Conservation (phyloP, 352 stramenopile genomes). For the Globisporangium middletonii region DNA sequence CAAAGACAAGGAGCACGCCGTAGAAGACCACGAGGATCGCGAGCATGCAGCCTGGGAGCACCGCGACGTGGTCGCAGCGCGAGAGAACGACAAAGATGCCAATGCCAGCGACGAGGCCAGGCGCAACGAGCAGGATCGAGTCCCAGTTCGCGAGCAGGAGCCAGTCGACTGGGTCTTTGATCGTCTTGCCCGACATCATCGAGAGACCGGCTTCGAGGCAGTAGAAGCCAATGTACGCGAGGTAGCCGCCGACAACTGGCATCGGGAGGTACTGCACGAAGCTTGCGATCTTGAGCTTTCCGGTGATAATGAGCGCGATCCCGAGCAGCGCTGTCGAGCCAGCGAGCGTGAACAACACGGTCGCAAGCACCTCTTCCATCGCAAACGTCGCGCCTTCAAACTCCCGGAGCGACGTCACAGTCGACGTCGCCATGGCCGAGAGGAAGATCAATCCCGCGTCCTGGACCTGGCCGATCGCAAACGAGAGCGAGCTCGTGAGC, state of each 20-base stretch:
- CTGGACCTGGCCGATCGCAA: slow-evolving; percentile 98
- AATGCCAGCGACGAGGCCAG: slow-evolving; percentile 79
- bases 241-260: slow-evolving; percentile 96
- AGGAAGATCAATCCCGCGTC: slow-evolving; percentile 99
- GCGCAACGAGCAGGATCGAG: slow-evolving; percentile 76
- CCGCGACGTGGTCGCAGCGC: slow-evolving; percentile 70
- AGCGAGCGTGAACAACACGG: slow-evolving; percentile 91
- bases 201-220: slow-evolving; percentile 76
- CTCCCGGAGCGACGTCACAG: slow-evolving; percentile 69
- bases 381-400: slow-evolving; percentile 54
- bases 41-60: slow-evolving; percentile 90
- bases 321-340: slow-evolving; percentile 91
- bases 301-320: slow-evolving; percentile 91
- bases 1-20: slow-evolving; percentile 65
- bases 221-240: slow-evolving; percentile 96
- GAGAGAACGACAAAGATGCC: slow-evolving; percentile 83
- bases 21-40: slow-evolving; percentile 81
- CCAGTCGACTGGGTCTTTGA: slow-evolving; percentile 89
- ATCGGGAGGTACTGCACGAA: slow-evolving; percentile 97
- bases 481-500: slow-evolving; percentile 90
- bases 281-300: slow-evolving; percentile 91
- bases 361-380: slow-evolving; percentile 88
- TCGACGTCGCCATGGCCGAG: slow-evolving; percentile 90
- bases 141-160: slow-evolving; percentile 65
- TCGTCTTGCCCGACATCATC: slow-evolving; percentile 87